Base-by-base conservation (phyloP, 805 yeast species). In the Lachancea quebecensis region DNA sequence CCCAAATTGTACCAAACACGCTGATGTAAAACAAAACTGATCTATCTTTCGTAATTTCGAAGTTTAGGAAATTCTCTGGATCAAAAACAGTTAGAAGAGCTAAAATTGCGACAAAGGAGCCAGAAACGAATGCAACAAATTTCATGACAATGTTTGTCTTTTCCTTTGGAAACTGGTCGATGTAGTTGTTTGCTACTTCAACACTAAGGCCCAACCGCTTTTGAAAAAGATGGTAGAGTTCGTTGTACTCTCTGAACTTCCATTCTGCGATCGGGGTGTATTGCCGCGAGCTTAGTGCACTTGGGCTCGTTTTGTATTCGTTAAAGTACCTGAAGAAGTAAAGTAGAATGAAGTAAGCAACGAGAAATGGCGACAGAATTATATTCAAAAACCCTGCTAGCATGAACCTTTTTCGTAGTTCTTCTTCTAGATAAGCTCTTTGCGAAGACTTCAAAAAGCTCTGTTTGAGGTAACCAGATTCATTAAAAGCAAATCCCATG, bases 211-310 rank as follows among this genome's bases (percentile, higher is more conserved):
- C 85, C 35, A 93, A 66, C 41, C 99, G 71, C 54, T 82, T 80
- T 46, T 80, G 79, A 65, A 93, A 93, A 25, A 91, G 73, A 64
- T 93, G 99, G 37, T 87, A 87, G 8, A 93, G 71, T 60, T 93
- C 99, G 64, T 93, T 93, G 60, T 85, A 87, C 57, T 93, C 99
- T 46, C 99, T 71, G 57, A 93, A 75, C 60, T 83, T 87, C 98
- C 98, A 93, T 56, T 85, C 90, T 0, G 98, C 97, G 65, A 78
- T 78, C 0, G 97, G 96, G 0, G 98, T 87, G 59, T 88, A 93
- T 55, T 89, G 95, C 39, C 99, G 71, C 2, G 89, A 73, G 5
- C 88, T 83, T 44, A 93, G 72, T 10, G 88, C 71, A 1, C 89
- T 79, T 0, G 99, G 99, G 44, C 91, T 85, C 36, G 85, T 78